A percentile compares a stretch with the other conserved stretches of the same genome.
Conservation (phyloP, 1,284 basidiomycete genomes). For the Tylopilus orsonianus region DNA sequence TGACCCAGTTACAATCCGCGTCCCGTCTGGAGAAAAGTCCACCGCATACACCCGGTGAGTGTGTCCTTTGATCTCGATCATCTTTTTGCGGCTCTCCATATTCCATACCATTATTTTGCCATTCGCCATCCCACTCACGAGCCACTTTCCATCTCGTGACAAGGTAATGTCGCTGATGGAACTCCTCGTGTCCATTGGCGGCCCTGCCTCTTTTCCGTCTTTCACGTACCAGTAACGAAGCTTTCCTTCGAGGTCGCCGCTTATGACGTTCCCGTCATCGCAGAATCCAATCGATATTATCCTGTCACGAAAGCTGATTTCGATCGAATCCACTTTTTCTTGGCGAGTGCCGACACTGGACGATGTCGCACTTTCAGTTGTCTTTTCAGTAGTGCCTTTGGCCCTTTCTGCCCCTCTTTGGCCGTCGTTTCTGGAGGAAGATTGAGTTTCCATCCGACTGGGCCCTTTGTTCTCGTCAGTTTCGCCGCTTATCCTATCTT, state of each 20-base stretch:
- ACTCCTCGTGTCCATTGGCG: neutral
- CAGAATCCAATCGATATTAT: too few relatives aligned
- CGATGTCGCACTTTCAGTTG: too few relatives aligned
- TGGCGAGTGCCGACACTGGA: too few relatives aligned
- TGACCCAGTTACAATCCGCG: neutral
- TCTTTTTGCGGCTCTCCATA: neutral
- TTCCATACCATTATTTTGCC: neutral
- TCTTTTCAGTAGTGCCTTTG: too few relatives aligned
- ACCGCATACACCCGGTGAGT: neutral
- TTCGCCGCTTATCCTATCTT: too few relatives aligned
- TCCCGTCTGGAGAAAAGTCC: neutral
- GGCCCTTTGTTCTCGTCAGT: too few relatives aligned
- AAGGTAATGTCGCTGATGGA: neutral
- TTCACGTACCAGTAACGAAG: neutral
- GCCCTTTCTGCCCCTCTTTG: too few relatives aligned
- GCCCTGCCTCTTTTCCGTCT: neutral
- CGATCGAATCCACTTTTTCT: too few relatives aligned
- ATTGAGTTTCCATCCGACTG: too few relatives aligned
- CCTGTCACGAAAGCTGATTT: too few relatives aligned
- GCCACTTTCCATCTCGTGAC: neutral
- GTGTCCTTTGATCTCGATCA: neutral
- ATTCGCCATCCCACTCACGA: neutral
- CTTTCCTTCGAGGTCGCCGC: neutral
- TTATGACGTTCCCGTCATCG: neutral
- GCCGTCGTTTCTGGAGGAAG: too few relatives aligned